Base-by-base conservation (phyloP, 1,139 yeast species). In the Yamadazyma atmosphaerica region DNA sequence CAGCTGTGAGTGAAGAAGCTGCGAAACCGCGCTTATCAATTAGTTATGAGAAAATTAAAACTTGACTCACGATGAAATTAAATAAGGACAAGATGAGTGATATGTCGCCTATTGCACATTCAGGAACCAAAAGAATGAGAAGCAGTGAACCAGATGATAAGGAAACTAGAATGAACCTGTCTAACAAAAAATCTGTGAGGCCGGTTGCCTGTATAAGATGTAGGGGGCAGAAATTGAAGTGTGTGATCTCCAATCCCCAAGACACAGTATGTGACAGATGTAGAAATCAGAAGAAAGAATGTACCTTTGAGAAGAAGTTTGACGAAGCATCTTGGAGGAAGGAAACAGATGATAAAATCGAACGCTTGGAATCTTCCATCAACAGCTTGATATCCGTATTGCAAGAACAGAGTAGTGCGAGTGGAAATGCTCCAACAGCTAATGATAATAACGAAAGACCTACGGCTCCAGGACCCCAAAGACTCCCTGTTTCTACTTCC, bases 131-230 rank as follows among this genome's bases (percentile, higher is more conserved):
- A 17, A 27, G 30, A n/a, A 4, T 7, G 10, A 15, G 18, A 27
- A n/a, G 9, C 14, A 8, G 11, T 13, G 30, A 27, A n/a, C 11
- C 26, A n/a, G 17, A 7, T 5, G 30, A 27, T 27, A 27, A 27
- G n/a, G 30, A 13, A 12, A 17, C 7, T 7, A 29, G 17, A 11
- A 19, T 6, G 8, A 19, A 9, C 9, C 22, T 6, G 9, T 6
- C 9, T 6, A 29, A 16, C n/a, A 29, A 29, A n/a, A 29, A 29
- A 17, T 4, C 18, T 9, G 16, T 9, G 4, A 36, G 33, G 21
- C 25, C n/a, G 19, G 9, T 36, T 12, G 43, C 43, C 10, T 40
- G 43, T 27, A 12, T 33, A 9, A 12, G 43, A 12, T 40, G 43
- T 18, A 29, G 41, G 14, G 34, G 27, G 8, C 43, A 40, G 23